Evolutionary conservation across 1,284 basidiomycete species (phyloP).

Genomic region (Puccinia hordei): DNA sequence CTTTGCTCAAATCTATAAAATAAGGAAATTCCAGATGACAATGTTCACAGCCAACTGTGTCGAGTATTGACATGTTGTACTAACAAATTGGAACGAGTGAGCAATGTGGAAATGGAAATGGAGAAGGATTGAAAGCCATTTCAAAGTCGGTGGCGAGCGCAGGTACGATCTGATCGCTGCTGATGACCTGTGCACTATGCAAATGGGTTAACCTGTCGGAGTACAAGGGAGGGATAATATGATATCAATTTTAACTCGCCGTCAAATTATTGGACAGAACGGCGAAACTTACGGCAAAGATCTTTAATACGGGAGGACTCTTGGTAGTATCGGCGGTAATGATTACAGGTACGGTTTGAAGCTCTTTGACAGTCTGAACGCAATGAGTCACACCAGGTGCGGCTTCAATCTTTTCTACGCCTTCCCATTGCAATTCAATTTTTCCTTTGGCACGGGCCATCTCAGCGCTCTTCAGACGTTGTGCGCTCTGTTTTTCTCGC

Average conservation of each 20-base stretch:
- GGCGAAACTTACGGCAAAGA: slow-evolving; percentile 39
- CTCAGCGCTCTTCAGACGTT: slow-evolving; percentile 43
- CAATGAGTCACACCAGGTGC: slow-evolving; percentile 48
- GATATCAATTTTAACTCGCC: not conserved
- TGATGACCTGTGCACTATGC: not conserved
- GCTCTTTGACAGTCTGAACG: slow-evolving; percentile 45
- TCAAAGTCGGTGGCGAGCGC: not conserved
- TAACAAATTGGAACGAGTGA: slow-evolving; percentile 1
- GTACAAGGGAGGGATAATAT: not conserved
- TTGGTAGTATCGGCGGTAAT: slow-evolving; percentile 50
- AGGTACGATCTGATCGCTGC: not conserved
- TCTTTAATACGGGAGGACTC: slow-evolving; percentile 49
- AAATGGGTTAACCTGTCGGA: slow-evolving; percentile 32
- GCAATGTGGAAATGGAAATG: not conserved
- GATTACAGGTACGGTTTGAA: slow-evolving; percentile 48
- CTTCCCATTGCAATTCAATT: slow-evolving; percentile 30
- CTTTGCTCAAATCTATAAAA: not conserved
- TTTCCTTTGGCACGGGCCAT: slow-evolving; percentile 41
- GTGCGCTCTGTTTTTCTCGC: slow-evolving; percentile 33
- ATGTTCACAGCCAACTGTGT: not conserved
- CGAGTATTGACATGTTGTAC: not conserved
- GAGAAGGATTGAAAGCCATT: not conserved
- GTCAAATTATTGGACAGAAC: not conserved
- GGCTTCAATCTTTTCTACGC: slow-evolving; percentile 49
- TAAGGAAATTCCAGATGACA: not conserved